Base-by-base conservation (phyloP, 495 filamentous ascomycete genomes). In the Daldinia decipiens region DNA sequence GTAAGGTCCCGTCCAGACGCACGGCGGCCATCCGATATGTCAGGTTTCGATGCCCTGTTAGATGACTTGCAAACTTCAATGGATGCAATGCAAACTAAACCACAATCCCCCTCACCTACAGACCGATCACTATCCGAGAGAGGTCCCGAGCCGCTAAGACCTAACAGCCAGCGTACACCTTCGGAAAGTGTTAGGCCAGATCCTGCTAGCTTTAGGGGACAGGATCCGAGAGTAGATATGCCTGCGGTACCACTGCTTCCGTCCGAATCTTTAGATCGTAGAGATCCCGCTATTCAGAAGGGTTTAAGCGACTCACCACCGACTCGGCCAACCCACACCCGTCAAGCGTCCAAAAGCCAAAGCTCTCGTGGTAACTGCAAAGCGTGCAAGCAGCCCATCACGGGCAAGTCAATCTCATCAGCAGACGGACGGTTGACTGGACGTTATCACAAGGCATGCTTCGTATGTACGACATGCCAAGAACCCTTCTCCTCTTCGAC, bases 371-470 rank as follows among this genome's bases (percentile, higher is more conserved):
- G 93, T 7, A 88, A 86, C 53, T 99, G 95, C 79, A 90, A 93
- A 59, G 93, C 92, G 3, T 99, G 95, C 77, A 82, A 86, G 29
- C 84, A 90, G 62, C 79, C 82, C 7, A 99, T 99, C 74, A 86
- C 86, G 47, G 95, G 95, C 19, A 98, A 97, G 77, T 97, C 94
- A 0, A 88, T 99, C 52, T 95, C 94, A 29, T 95, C 92, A 13
- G 94, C 94, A 1, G 95, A 98, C 69, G 96, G 96, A 21, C 91
- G 95, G 50, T 85, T 99, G 4, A 97, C 94, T 2, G 95, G 95
- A 0, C 89, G 93, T 38, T 99, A 97, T 74, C 95, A 99, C 79
- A 94, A 94, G 71, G 85, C 89, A 13, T 99, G 95, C 75, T 98
- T 99, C 77, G 92, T 95, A 4, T 99, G 95, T 83, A 87, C 87